Evolutionary conservation across 73 alveolate genomes (phyloP), one percentile per base, ranked within the genome.

Genomic region (Breviolum minutum): DNA sequence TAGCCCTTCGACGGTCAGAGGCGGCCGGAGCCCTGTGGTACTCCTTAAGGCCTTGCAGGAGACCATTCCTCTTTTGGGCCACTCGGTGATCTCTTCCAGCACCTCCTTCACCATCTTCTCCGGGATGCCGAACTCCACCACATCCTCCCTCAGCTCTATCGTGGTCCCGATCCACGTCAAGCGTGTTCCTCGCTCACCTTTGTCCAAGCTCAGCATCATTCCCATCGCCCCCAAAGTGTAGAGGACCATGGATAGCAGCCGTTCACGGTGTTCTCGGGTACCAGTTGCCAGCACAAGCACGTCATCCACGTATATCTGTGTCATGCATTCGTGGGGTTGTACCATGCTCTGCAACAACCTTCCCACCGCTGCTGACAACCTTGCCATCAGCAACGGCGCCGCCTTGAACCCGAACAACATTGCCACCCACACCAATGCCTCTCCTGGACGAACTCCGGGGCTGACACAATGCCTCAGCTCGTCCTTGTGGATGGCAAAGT

Each of bases 391-490:
- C 27, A 87, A 30, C 0, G 95, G 95, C 26, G 95, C 83, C 54
- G 83, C 95, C 80, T 27, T 62, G 82, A 63, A 87, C 63, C 95
- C 95, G 82, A 87, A 87, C 66, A 87, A 64, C 95, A 87, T 87
- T 40, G 95, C 81, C 8, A 27, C 60, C 30, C 19, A 87, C 54
- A 87, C 66, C 60, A 64, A 19, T 64, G n/a, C 29, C 68, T 87
- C 68, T 16, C 12, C 64, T 1, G 12, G 61, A 19, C 29, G 14
- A 29, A 40, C 7, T 5, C 66, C 74, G 8, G 95, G 95, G 16
- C 83, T 29, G 40, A 87, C 20, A 26, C 95, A 87, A 24, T 87
- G 26, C 17, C 32, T 8, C 11, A n/a, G 95, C 48, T 87, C 95
- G 13, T n/a, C 68, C 8, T 7, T 6, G 6, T 26, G 61, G 61